phyloP scores from a whole-genome alignment of 805 yeast genomes.

The Vanderwaltozyma tropicalis region DNA sequence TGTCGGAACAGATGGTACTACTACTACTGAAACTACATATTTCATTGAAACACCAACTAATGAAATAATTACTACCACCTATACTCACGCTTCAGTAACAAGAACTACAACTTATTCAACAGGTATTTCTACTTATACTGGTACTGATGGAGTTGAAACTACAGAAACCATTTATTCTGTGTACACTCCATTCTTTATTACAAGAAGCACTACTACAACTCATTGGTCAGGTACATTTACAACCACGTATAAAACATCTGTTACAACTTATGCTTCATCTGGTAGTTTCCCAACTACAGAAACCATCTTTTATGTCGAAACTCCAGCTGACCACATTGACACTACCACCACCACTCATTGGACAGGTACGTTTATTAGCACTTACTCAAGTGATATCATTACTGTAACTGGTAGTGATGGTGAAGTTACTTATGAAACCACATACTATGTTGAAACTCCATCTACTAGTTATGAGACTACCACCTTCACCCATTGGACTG shows the following conservation, averaged over 20 bases:
- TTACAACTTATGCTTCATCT: neutral
- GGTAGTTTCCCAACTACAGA: constrained; percentile 1
- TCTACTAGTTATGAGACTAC: too few relatives aligned
- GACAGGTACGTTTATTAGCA: constrained; percentile 1
- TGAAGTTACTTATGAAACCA: neutral
- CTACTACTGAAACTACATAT: too few relatives aligned
- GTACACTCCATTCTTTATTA: constrained; percentile 4
- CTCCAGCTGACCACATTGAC: too few relatives aligned
- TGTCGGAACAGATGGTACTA: neutral
- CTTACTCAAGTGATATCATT: neutral
- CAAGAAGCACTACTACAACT: neutral
- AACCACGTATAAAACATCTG: neutral
- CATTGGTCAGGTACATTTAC: constrained; percentile 2
- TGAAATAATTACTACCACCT: neutral
- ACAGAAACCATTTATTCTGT: constrained; percentile 7
- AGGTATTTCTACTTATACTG: constrained; percentile 4
- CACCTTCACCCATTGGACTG: neutral
- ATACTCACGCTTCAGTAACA: constrained; percentile 1
- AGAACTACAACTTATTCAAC: constrained; percentile 6
- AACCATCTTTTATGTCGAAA: constrained; percentile 1
- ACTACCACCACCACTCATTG: neutral
- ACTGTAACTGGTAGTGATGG: constrained; percentile 2
- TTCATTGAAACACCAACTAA: too few relatives aligned
- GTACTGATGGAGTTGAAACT: constrained; percentile 5
- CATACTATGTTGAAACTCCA: constrained; percentile 1